phyloP scores from a whole-genome alignment of 2,329 filamentous ascomycete species.

The Pyricularia grisea region DNA sequence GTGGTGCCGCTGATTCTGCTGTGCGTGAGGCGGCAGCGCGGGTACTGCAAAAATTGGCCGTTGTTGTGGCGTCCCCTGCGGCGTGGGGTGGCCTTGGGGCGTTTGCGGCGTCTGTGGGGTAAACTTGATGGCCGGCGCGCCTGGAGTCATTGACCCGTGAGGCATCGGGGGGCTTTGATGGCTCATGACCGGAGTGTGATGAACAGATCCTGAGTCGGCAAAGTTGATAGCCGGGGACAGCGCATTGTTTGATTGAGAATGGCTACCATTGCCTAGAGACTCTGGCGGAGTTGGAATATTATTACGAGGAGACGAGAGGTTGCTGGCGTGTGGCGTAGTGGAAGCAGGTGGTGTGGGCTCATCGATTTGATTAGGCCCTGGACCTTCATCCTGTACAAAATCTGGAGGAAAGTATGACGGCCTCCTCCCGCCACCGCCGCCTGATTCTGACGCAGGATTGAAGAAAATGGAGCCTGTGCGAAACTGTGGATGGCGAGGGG shows the following conservation, averaged over 20 bases:
- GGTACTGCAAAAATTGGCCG: constrained; percentile 27
- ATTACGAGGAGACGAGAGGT: constrained; percentile 13
- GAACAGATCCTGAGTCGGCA: constrained; percentile 15
- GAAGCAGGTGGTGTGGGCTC: constrained; percentile 24
- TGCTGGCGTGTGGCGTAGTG: constrained; percentile 10
- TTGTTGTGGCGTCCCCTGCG: constrained; percentile 14
- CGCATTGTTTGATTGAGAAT: constrained; percentile 14
- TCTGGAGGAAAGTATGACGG: constrained; percentile 56
- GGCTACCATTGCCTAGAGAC: constrained; percentile 22
- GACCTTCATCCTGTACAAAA: constrained; percentile 12
- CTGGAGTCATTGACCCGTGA: background rate
- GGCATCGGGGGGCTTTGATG: constrained; percentile 14
- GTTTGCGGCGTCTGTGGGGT: constrained; percentile 7
- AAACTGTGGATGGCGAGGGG: constrained; percentile 35
- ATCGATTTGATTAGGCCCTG: constrained; percentile 14
- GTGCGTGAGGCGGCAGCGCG: constrained; percentile 17
- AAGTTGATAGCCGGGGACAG: constrained; percentile 27
- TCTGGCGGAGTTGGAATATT: constrained; percentile 33
- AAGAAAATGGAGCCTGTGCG: constrained; percentile 59
- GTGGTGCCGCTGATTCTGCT: constrained; percentile 22
- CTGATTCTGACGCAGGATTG: constrained; percentile 43
- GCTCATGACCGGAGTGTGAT: constrained; percentile 23
- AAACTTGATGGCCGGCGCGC: constrained; percentile 7
- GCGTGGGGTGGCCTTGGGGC: constrained; percentile 9
- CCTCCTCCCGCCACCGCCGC: constrained; percentile 36